phyloP scores from a whole-genome alignment of 495 filamentous ascomycete species.

The Podospora didyma region DNA sequence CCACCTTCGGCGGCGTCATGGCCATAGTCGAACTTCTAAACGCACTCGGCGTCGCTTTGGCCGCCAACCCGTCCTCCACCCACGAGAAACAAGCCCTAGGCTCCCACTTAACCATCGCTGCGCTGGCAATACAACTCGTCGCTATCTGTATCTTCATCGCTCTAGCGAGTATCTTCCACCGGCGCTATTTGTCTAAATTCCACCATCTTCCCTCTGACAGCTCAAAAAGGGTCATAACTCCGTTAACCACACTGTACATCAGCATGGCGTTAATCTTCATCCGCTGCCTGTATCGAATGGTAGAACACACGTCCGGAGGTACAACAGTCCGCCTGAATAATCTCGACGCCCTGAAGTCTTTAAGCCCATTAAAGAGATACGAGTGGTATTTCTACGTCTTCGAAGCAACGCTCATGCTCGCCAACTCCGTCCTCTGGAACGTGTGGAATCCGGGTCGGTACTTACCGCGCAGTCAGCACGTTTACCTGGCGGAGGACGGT shows the following conservation, averaged over 20 bases:
- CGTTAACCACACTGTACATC: slow-evolving; percentile 23
- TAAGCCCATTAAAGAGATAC: slow-evolving; percentile 31
- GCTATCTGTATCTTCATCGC: slow-evolving; percentile 24
- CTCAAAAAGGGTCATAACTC: too few relatives aligned
- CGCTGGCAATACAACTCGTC: slow-evolving; percentile 27
- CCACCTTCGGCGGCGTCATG: slow-evolving; percentile 29
- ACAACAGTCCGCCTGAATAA: slow-evolving; percentile 15
- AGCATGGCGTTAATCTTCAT: slow-evolving; percentile 30
- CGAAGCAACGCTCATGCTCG: slow-evolving; percentile 30
- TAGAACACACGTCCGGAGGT: slow-evolving; percentile 29
- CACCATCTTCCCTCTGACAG: too few relatives aligned
- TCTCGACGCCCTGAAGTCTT: slow-evolving; percentile 9
- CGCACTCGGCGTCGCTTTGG: slow-evolving; percentile 26
- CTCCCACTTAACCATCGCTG: slow-evolving; percentile 20
- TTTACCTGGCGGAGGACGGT: slow-evolving; percentile 27
- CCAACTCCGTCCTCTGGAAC: slow-evolving; percentile 32
- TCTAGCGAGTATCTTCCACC: slow-evolving; percentile 30
- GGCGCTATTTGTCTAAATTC: too few relatives aligned
- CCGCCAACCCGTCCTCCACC: slow-evolving; percentile 21
- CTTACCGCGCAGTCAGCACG: slow-evolving; percentile 20
- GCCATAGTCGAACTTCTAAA: slow-evolving; percentile 29
- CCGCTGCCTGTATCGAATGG: slow-evolving; percentile 30
- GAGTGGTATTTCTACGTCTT: slow-evolving; percentile 35
- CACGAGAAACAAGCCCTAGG: slow-evolving; percentile 13
- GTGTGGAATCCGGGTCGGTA: slow-evolving; percentile 28